Percentiles rank a stretch among this genome's conserved stretches.
Evolutionary conservation across 2,329 filamentous ascomycete species (phyloP).

Genomic region (Periconia sp.): DNA sequence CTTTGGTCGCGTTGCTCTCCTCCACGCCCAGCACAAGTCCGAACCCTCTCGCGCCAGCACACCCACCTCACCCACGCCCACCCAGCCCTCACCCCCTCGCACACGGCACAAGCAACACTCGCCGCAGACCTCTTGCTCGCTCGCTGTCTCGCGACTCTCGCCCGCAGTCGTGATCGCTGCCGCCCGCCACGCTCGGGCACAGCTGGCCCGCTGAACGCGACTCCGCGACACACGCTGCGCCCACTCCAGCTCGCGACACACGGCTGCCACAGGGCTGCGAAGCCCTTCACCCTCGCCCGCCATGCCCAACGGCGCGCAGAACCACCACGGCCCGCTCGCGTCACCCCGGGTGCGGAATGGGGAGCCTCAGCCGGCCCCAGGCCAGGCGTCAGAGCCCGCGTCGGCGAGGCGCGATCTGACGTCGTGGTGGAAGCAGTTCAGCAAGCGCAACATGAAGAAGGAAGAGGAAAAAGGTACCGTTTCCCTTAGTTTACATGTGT

Average conservation of each 20-base stretch:
- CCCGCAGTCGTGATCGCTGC: constrained; percentile 28
- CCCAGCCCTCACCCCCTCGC: constrained; percentile 7
- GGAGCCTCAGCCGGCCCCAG: constrained; percentile 46
- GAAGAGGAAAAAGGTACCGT: constrained; percentile 66
- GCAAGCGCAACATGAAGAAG: constrained; percentile 65
- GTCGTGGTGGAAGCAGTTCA: constrained; percentile 98
- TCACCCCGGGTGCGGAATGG: constrained; percentile 52
- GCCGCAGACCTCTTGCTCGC: constrained; percentile 16
- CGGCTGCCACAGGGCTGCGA: constrained; percentile 31
- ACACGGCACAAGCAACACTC: constrained; percentile 5
- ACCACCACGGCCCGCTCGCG: constrained; percentile 38
- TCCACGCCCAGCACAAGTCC: constrained; percentile 20
- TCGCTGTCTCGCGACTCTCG: constrained; percentile 12
- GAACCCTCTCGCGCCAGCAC: constrained; percentile 18
- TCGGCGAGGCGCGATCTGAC: constrained; percentile 87
- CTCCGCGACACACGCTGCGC: no score
- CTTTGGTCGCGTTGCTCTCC: constrained; percentile 22
- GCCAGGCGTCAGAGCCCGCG: constrained; percentile 65
- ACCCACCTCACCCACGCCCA: constrained; percentile 3
- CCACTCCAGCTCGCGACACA: constrained; percentile 25
- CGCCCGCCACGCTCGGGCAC: constrained; percentile 32
- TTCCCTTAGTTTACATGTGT: neutral
- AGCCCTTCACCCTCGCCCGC: constrained; percentile 29
- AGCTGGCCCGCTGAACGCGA: constrained; percentile 25
- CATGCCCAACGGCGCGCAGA: constrained; percentile 49